Conservation (phyloP, 2,329 filamentous ascomycete genomes). For the Alternaria gaisen region DNA sequence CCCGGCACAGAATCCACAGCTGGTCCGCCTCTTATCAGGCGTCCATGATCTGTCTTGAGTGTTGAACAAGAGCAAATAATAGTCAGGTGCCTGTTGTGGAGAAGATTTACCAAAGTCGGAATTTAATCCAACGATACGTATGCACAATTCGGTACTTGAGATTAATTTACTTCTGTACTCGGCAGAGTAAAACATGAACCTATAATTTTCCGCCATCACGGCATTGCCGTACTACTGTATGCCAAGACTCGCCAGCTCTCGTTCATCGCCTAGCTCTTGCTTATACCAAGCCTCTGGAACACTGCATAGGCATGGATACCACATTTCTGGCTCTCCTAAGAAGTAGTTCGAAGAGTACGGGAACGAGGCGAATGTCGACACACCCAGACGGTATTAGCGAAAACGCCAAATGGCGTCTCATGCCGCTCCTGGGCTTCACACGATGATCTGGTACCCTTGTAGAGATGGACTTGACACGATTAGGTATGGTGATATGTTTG, state of each 20-base stretch:
- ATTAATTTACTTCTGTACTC: neutral
- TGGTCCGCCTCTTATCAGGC: neutral
- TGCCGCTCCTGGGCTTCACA: neutral
- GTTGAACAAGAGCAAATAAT: neutral
- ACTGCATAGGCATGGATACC: constrained; percentile 8
- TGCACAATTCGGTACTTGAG: neutral
- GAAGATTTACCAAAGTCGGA: neutral
- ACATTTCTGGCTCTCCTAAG: neutral
- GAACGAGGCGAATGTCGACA: constrained; percentile 5
- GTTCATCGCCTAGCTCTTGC: constrained; percentile 6
- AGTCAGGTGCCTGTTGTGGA: neutral
- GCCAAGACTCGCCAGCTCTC: neutral
- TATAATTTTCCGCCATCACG: neutral
- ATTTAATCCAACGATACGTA: neutral
- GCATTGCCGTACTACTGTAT: constrained; percentile 3
- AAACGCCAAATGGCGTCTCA: constrained; percentile 1
- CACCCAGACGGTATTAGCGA: constrained; percentile 13
- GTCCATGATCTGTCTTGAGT: neutral
- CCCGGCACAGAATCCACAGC: neutral
- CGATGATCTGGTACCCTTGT: constrained; percentile 4
- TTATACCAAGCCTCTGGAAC: constrained; percentile 16
- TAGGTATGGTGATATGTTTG: neutral
- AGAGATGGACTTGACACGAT: neutral
- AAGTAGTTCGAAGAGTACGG: constrained; percentile 5
- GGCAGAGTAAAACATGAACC: neutral